Base-by-base conservation (phyloP, 2,329 filamentous ascomycete genomes). In the Alternaria gansuensis region DNA sequence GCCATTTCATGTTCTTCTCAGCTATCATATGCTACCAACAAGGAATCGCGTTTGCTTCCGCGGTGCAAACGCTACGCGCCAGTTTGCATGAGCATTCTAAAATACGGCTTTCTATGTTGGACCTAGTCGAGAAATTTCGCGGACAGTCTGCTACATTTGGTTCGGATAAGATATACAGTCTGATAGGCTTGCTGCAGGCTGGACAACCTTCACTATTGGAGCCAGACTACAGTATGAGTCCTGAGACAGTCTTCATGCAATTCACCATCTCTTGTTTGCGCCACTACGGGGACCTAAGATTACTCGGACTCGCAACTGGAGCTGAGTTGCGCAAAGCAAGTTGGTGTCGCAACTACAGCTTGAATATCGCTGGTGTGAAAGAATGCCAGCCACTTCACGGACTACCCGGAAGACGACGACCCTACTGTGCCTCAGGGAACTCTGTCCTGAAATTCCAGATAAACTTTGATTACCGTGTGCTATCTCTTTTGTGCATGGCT, bases 121-220 rank as follows among this genome's bases (percentile, higher is more conserved):
- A 37, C 4, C 29, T 51, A 3, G 48, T 50, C 2, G 28, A 26
- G 10, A 45, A 11, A 26, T 62, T 62, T 24, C 46, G 59, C 13
- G 34, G 37, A 7, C 59, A 59, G 37, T 48, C 49, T 29, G 53
- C 57, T 10, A 56, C 52, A 8, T 53, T 60, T 29, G 49, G 57
- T 26, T 52, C 41, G 2, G 60, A 60, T 14, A 60, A 57, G 23
- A 50, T 63, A 34, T 63, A 63, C 21, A 51, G 51, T 3, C 51
- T 62, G 8, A 33, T 62, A 13, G 55, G 55, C 7, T 46, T 61
- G n/a, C 50, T 58, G 4, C 33, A 29, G 5, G n/a, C 50, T 13
- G 39, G 39, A 7, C 37, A 57, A 21, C 34, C 45, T 11, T 51
- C 45, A n/a, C 41, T 49, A 5, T 41, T 60, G 7, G 31, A n/a